Evolutionary conservation across 495 filamentous ascomycete genomes (phyloP).

Genomic region (Hypoxylon perforatum): DNA sequence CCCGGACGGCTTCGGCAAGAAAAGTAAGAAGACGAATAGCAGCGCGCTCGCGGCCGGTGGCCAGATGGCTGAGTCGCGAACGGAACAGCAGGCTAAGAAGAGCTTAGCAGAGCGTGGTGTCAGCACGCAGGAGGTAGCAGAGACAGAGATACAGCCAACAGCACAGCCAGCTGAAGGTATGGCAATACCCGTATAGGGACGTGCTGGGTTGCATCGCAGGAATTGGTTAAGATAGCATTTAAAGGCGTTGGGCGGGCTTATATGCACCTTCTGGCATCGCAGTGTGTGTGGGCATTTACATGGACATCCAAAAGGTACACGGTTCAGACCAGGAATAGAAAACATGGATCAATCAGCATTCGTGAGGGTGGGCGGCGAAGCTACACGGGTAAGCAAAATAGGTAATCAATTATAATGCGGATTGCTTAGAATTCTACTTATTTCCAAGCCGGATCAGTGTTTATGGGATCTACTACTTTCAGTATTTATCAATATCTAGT

Average conservation of each 20-base stretch:
- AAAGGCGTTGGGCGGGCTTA: conserved; percentile 36
- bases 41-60: conserved; percentile 54
- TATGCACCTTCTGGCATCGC: conserved; percentile 5
- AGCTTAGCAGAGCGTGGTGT: conserved; percentile 48
- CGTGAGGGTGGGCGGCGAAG: background rate
- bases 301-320: conserved; percentile 2
- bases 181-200: conserved; percentile 22
- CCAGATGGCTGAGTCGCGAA: conserved; percentile 43
- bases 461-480: background rate
- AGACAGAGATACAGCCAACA: conserved; percentile 7
- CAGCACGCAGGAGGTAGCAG: conserved; percentile 9
- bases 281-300: conserved; percentile 15
- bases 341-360: background rate
- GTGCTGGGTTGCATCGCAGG: conserved; percentile 1
- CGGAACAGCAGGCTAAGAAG: conserved; percentile 40
- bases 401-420: background rate
- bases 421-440: background rate
- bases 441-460: background rate
- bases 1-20: conserved; percentile 52
- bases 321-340: conserved; percentile 5
- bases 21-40: conserved; percentile 50
- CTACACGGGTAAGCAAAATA: background rate
- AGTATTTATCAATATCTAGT: background rate
- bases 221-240: conserved; percentile 32
- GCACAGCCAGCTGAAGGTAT: conserved; percentile 15